These are phyloP conservation scores for Cladosporium austrohemisphaericum DNA, from an alignment of 2,329 filamentous ascomycete genomes.

Conservation along the genomic window DNA sequence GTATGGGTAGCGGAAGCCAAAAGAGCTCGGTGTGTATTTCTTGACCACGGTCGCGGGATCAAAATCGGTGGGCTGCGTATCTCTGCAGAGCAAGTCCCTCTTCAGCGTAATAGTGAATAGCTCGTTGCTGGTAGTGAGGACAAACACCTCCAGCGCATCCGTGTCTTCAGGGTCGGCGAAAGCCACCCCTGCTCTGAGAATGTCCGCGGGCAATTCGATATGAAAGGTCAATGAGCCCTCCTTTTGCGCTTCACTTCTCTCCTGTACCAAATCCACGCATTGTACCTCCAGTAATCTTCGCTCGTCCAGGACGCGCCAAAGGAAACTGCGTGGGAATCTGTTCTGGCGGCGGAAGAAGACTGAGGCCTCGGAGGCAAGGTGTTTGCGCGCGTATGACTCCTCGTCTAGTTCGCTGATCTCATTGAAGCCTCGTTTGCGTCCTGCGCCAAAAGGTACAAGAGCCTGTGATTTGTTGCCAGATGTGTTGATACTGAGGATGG, in stretches of 20 bases:
- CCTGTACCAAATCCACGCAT: constrained; percentile 72
- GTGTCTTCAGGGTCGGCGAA: constrained; percentile 76
- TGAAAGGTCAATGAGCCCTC: constrained; percentile 63
- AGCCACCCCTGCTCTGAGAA: constrained; percentile 74
- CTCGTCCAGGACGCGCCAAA: constrained; percentile 85
- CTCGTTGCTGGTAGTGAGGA: constrained; percentile 72
- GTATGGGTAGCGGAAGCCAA: constrained; percentile 76
- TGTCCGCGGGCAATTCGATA: constrained; percentile 75
- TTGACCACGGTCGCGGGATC: constrained; percentile 75
- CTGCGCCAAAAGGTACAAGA: constrained; percentile 40
- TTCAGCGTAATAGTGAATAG: constrained; percentile 81
- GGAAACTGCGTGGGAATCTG: constrained; percentile 74
- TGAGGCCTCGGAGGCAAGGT: constrained; percentile 73
- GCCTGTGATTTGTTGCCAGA: constrained; percentile 46
- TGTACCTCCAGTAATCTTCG: constrained; percentile 77
- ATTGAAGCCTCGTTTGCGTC: constrained; percentile 34
- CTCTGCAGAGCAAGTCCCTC: constrained; percentile 73
- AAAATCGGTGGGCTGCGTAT: constrained; percentile 57
- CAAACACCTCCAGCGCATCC: constrained; percentile 74
- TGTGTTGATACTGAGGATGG: constrained; percentile 10
- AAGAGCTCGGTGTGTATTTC: constrained; percentile 65
- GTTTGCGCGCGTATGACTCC: constrained; percentile 65
- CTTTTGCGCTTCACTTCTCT: constrained; percentile 43
- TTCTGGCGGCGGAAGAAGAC: constrained; percentile 79
- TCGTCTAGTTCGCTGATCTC: constrained; percentile 58